Evolutionary conservation across 345 rosid genomes (phyloP).

Genomic region (Mallotus nudiflorus): DNA sequence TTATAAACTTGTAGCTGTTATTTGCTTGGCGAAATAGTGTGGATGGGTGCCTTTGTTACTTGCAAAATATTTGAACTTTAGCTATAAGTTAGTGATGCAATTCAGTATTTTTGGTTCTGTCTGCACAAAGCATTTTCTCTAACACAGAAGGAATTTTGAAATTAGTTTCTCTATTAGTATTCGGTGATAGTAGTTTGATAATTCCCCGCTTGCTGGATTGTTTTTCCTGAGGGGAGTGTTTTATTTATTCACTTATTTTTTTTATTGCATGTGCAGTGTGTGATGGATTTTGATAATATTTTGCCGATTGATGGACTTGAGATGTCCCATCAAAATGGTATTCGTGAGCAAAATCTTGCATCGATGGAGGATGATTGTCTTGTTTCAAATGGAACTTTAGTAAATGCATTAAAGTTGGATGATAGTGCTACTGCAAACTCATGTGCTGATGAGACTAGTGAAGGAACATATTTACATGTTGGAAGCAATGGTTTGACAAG

Average conservation of each 20-base stretch:
- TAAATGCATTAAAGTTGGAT: slow-evolving; percentile 29
- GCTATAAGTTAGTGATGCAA: neutral
- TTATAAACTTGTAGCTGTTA: neutral
- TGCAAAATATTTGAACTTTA: too few species aligned
- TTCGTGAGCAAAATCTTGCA: slow-evolving; percentile 31
- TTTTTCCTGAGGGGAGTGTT: neutral
- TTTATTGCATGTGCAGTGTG: slow-evolving; percentile 6
- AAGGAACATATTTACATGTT: slow-evolving; percentile 20
- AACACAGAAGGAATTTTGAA: too few species aligned
- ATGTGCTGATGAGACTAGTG: slow-evolving; percentile 24
- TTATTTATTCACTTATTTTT: neutral
- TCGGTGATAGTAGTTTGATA: too few species aligned
- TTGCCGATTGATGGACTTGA: slow-evolving; percentile 45
- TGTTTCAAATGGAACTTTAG: slow-evolving; percentile 28
- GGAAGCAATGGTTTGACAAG: slow-evolving; percentile 37
- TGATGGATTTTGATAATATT: slow-evolving; percentile 56
- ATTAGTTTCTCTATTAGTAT: too few species aligned
- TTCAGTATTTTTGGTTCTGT: neutral
- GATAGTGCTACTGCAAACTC: slow-evolving; percentile 25
- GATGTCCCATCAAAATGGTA: slow-evolving; percentile 54
- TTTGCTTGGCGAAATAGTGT: neutral
- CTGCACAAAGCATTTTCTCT: neutral
- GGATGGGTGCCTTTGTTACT: too few species aligned
- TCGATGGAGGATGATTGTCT: slow-evolving; percentile 32
- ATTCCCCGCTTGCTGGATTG: too few species aligned